phyloP scores from a whole-genome alignment of 23 red algal species.

The Pyropia haitanensis region DNA sequence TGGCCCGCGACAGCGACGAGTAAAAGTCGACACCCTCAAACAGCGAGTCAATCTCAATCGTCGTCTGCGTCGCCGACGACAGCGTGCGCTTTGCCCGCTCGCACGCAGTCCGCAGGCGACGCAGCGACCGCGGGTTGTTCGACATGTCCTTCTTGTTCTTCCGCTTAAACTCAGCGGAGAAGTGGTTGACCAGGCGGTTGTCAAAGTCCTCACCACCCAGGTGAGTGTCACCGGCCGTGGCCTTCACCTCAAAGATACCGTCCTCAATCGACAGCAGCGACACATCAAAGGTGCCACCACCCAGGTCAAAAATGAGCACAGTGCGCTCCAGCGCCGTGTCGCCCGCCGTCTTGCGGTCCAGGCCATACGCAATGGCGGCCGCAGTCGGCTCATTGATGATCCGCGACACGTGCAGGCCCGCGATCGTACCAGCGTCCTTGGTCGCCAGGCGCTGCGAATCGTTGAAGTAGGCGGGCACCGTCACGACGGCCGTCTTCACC shows the following conservation, averaged over 20 bases:
- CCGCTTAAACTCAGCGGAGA: slow-evolving; percentile 93
- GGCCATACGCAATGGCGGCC: slow-evolving; percentile 97
- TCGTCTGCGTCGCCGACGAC: slow-evolving; percentile 89
- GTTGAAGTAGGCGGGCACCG: slow-evolving; percentile 99
- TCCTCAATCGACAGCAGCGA: slow-evolving; percentile 93
- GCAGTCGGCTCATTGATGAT: slow-evolving; percentile 99
- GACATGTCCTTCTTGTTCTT: slow-evolving; percentile 99
- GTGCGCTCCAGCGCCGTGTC: slow-evolving; percentile 61
- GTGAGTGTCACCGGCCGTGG: slow-evolving; percentile 91
- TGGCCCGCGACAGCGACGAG: slow-evolving; percentile 83
- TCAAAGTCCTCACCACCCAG: slow-evolving; percentile 99
- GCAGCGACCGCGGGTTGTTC: slow-evolving; percentile 64
- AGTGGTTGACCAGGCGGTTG: slow-evolving; percentile 92
- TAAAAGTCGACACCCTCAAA: slow-evolving; percentile 98
- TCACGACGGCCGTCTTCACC: slow-evolving; percentile 87
- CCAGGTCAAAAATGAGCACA: slow-evolving; percentile 96
- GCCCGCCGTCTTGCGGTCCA: slow-evolving; percentile 75
- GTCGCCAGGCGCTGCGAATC: slow-evolving; percentile 98
- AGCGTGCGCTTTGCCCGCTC: slow-evolving; percentile 97
- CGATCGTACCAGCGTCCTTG: slow-evolving; percentile 99
- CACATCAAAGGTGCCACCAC: slow-evolving; percentile 99
- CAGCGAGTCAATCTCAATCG: slow-evolving; percentile 97
- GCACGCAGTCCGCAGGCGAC: slow-evolving; percentile 93
- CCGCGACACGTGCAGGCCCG: slow-evolving; percentile 90
- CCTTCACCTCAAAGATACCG: slow-evolving; percentile 99